Evolutionary conservation across 495 filamentous ascomycete genomes (phyloP).

Genomic region (Extremus antarcticus): DNA sequence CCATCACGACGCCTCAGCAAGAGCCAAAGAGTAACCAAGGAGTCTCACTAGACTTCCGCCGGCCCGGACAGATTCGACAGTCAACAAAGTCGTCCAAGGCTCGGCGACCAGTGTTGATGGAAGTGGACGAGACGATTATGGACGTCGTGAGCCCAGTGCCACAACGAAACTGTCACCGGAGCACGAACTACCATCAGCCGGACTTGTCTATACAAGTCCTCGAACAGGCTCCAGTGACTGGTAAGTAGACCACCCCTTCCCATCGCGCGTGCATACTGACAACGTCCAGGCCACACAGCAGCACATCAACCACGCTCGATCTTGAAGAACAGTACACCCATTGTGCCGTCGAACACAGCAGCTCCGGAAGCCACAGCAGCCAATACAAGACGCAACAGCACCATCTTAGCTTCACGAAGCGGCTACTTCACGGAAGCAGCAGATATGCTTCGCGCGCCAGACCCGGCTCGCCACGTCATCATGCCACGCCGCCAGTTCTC

Average conservation of each 20-base stretch:
- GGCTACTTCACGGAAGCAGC: constrained; percentile 9
- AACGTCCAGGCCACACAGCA: background rate
- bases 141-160: background rate
- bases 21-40: background rate
- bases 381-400: constrained; percentile 15
- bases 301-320: constrained; percentile 9
- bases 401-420: background rate
- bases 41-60: background rate
- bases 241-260: background rate
- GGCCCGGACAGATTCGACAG: background rate
- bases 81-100: background rate
- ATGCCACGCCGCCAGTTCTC: constrained; percentile 5
- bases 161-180: background rate
- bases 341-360: background rate
- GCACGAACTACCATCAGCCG: background rate
- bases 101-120: background rate
- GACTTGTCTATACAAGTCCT: background rate
- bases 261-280: background rate
- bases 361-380: background rate
- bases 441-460: background rate
- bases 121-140: background rate
- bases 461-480: constrained; percentile 1
- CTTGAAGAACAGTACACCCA: constrained; percentile 10
- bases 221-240: background rate
- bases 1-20: background rate